Base-by-base conservation (phyloP, 2,329 filamentous ascomycete species). In the Nothophaeocryptopus gaeumannii region DNA sequence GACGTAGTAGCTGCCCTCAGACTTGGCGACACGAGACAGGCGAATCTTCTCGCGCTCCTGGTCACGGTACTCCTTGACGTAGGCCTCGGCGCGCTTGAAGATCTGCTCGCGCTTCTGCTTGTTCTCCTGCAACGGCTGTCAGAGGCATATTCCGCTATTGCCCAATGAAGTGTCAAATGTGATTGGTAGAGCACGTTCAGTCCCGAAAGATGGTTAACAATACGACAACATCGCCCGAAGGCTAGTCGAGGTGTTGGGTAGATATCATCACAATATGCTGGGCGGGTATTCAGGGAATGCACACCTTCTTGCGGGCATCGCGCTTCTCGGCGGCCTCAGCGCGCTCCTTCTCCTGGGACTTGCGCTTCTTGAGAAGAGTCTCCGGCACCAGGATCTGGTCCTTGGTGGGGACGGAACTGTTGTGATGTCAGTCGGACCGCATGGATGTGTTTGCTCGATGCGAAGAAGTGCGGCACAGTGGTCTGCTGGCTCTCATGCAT, bases 291-390 rank as follows among this genome's bases (percentile, higher is more conserved):
- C 33, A 37, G 45, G 45, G 45, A 54, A 54, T 35, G 46, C 83
- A 89, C 74, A 97, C 93, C 81, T 85, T 88, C 82, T 95, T 88
- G 77, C 90, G 82, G 63, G 87, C 82, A 54, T 67, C 64, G 42
- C 64, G 64, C 55, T 64, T 53, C 56, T 62, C 58, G 65, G 81
- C 76, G 74, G 85, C 86, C 78, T 92, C 88, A 75, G 93, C 91
- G 75, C 91, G 88, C 74, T 91, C 90, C 85, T 96, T 96, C 85
- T 99, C 93, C 81, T 96, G 92, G 76, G 84, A 89, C 90, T 99
- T 99, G 82, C 93, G 89, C 89, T 99, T 99, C 88, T 99, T 99
- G 77, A 99, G 85, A 71, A 99, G 89, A 69, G 93, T 99, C 89
- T 99, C 93, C 67, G 93, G 93, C 73, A 97, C 89, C 75, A 97